Percentiles rank a stretch among this genome's conserved stretches.
phyloP scores from a whole-genome alignment of 371 early-diverging fungal genomes.

The Mucor piriformis region DNA sequence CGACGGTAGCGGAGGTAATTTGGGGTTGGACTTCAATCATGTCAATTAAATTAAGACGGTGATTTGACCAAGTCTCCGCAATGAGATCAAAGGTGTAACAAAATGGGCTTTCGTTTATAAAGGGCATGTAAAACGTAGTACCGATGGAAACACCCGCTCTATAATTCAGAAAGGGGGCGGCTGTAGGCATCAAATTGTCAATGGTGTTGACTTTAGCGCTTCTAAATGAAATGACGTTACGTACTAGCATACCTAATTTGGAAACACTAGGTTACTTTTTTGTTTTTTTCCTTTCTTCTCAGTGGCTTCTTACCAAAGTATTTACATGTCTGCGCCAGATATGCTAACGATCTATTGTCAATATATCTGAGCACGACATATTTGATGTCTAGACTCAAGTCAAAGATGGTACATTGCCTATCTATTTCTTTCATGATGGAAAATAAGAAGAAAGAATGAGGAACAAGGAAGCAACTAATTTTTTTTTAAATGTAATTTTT shows the following conservation, averaged over 20 bases:
- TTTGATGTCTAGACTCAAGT: constrained; percentile 24
- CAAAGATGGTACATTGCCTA: constrained; percentile 2
- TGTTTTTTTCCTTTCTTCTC: no score
- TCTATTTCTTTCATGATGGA: background rate
- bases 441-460: background rate
- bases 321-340: constrained; percentile 22
- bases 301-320: constrained; percentile 26
- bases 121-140: constrained; percentile 31
- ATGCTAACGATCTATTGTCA: constrained; percentile 26
- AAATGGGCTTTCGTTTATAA: constrained; percentile 23
- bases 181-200: constrained; percentile 11
- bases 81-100: constrained; percentile 31
- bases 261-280: background rate
- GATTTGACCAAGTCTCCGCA: constrained; percentile 17
- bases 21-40: constrained; percentile 19
- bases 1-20: constrained; percentile 25
- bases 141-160: constrained; percentile 29
- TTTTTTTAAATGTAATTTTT: constrained; percentile 3
- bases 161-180: constrained; percentile 20
- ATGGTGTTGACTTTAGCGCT: constrained; percentile 9
- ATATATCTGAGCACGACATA: constrained; percentile 12
- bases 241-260: constrained; percentile 15
- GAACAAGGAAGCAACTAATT: background rate
- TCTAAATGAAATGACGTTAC: constrained; percentile 15
- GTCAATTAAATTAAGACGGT: constrained; percentile 10